Percentiles rank a stretch among this genome's conserved stretches.
Conservation (phyloP, 352 stramenopile species). For the Globisporangium lucens region DNA sequence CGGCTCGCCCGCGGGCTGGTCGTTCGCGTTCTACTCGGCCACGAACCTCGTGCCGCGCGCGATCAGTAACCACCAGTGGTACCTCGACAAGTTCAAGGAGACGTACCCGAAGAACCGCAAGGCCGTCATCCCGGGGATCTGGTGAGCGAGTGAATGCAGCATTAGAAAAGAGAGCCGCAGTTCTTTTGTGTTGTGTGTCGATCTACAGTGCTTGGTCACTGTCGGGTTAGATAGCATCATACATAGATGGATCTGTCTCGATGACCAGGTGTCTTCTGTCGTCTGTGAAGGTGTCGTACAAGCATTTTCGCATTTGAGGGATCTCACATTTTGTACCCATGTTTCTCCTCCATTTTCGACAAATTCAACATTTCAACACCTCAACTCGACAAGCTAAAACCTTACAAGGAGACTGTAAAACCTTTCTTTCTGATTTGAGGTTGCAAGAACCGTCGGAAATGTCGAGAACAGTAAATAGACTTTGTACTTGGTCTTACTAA, state of each 20-base stretch:
- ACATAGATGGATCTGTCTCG: no score
- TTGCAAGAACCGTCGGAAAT: background rate
- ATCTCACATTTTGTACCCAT: no score
- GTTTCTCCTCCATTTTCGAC: background rate
- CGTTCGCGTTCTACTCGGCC: slow-evolving; percentile 46
- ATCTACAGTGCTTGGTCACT: no score
- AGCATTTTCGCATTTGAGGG: no score
- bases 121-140: slow-evolving; percentile 39
- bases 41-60: slow-evolving; percentile 48
- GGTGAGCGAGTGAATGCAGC: slow-evolving; percentile 16
- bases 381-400: background rate
- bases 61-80: slow-evolving; percentile 52
- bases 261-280: no score
- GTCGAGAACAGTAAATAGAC: background rate
- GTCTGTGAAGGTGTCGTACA: no score
- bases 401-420: background rate
- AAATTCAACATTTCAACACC: background rate
- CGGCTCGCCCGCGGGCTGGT: slow-evolving; percentile 47
- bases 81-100: slow-evolving; percentile 52
- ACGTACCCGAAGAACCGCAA: slow-evolving; percentile 34
- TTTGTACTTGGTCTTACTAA: background rate
- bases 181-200: no score
- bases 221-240: no score
- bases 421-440: background rate
- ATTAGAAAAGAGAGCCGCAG: no score